phyloP scores from a whole-genome alignment of 805 yeast genomes.

The Kuraishia hungarica region DNA sequence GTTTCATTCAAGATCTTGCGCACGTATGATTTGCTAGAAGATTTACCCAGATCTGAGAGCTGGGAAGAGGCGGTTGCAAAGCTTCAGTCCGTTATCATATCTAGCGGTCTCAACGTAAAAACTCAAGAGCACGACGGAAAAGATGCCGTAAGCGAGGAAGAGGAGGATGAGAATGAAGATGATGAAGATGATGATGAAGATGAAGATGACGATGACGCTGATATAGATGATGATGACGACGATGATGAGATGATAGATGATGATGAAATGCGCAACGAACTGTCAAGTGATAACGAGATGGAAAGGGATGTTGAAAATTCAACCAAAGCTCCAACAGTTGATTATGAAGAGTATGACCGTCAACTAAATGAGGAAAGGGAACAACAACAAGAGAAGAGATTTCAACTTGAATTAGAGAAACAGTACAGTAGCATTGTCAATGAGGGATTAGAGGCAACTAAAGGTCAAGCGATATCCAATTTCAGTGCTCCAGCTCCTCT shows the following conservation, averaged over 20 bases:
- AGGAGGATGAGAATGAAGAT: constrained; percentile 14
- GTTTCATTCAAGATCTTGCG: constrained; percentile 43
- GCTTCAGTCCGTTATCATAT: constrained; percentile 24
- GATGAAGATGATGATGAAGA: constrained; percentile 14
- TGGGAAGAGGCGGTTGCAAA: constrained; percentile 33
- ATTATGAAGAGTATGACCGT: constrained; percentile 24
- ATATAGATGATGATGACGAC: too few species aligned
- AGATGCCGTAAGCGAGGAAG: constrained; percentile 11
- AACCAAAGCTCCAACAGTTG: constrained; percentile 1
- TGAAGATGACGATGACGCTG: constrained; percentile 17
- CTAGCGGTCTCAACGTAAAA: constrained; percentile 5
- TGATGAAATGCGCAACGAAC: not conserved
- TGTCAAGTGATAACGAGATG: not conserved
- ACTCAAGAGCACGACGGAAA: not conserved
- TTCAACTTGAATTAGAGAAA: constrained; percentile 44
- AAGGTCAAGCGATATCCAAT: constrained; percentile 18
- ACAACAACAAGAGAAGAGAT: constrained; percentile 34
- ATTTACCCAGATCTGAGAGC: constrained; percentile 25
- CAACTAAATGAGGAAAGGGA: not conserved
- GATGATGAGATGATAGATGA: constrained; percentile 18
- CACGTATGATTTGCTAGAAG: constrained; percentile 25
- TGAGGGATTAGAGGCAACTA: constrained; percentile 38
- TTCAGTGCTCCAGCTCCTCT: constrained; percentile 19
- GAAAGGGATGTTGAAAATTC: not conserved
- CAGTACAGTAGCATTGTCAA: constrained; percentile 45